Percentiles rank a stretch among this genome's conserved stretches.
Conservation (phyloP, 2,329 filamentous ascomycete genomes). For the Aureobasidium sp. region DNA sequence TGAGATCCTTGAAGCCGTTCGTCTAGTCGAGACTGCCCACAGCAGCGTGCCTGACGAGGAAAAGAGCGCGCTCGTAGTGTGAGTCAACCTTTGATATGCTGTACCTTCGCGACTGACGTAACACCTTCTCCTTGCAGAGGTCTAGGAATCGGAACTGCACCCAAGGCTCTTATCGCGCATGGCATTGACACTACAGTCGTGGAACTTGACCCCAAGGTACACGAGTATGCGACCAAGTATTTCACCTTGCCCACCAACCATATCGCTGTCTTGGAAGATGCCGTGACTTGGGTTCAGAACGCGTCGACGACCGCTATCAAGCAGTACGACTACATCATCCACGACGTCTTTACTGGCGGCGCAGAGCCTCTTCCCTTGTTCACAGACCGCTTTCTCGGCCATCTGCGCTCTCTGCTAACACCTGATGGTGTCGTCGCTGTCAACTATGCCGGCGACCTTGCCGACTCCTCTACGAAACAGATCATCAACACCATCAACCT, state of each 20-base stretch:
- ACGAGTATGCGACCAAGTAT: slow-evolving; percentile 74
- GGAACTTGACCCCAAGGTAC: slow-evolving; percentile 86
- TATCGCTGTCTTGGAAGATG: slow-evolving; percentile 74
- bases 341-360: slow-evolving; percentile 96
- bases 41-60: slow-evolving; percentile 50
- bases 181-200: slow-evolving; percentile 90
- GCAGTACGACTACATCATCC: slow-evolving; percentile 83
- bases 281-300: slow-evolving; percentile 57
- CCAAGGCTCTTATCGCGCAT: slow-evolving; percentile 76
- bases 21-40: slow-evolving; percentile 58
- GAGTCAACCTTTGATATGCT: slow-evolving; percentile 33
- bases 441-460: slow-evolving; percentile 90
- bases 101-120: neutral
- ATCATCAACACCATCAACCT: slow-evolving; percentile 74
- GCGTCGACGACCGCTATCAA: slow-evolving; percentile 20
- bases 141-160: slow-evolving; percentile 86
- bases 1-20: slow-evolving; percentile 85
- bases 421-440: slow-evolving; percentile 81
- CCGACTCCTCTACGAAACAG: slow-evolving; percentile 66
- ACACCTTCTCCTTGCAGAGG: slow-evolving; percentile 47
- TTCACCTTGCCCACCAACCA: slow-evolving; percentile 75
- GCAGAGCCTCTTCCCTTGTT: slow-evolving; percentile 86
- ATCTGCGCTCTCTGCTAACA: slow-evolving; percentile 64
- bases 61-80: slow-evolving; percentile 80
- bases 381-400: slow-evolving; percentile 72